Conservation (phyloP, 345 rosid species). For the Bruguiera parviflora region DNA sequence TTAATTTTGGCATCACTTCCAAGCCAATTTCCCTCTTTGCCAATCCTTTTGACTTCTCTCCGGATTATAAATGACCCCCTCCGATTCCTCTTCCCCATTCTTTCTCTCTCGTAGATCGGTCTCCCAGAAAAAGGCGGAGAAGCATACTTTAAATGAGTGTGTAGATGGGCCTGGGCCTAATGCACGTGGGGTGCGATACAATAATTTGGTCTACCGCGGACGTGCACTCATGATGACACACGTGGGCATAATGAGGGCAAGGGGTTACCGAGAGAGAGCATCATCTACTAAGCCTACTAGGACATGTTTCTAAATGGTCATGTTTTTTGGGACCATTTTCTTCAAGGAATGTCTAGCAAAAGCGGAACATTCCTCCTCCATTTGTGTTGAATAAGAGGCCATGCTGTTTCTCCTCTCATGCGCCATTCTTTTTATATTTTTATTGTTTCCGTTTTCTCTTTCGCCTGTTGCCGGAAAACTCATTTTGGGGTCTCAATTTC, state of each 20-base stretch:
- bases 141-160: no score
- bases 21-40: no score
- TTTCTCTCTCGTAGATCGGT: no score
- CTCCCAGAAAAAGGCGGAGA: no score
- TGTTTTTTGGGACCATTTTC: background rate
- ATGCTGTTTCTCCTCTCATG: background rate
- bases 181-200: slow-evolving; percentile 37
- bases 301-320: slow-evolving; percentile 26
- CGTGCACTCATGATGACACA: slow-evolving; percentile 52
- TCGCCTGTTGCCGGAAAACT: background rate
- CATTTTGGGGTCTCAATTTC: background rate
- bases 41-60: background rate
- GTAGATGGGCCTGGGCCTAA: slow-evolving; percentile 29
- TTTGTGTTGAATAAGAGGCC: background rate
- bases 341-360: background rate
- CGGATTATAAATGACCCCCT: background rate
- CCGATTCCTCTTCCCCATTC: no score
- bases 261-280: slow-evolving; percentile 3
- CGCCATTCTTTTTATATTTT: background rate
- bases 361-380: background rate
- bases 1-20: no score
- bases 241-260: slow-evolving; percentile 41
- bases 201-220: slow-evolving; percentile 55
- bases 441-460: background rate
- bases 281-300: background rate